Base-by-base conservation (phyloP, 306 rosid genomes). In the Corylus americana region DNA sequence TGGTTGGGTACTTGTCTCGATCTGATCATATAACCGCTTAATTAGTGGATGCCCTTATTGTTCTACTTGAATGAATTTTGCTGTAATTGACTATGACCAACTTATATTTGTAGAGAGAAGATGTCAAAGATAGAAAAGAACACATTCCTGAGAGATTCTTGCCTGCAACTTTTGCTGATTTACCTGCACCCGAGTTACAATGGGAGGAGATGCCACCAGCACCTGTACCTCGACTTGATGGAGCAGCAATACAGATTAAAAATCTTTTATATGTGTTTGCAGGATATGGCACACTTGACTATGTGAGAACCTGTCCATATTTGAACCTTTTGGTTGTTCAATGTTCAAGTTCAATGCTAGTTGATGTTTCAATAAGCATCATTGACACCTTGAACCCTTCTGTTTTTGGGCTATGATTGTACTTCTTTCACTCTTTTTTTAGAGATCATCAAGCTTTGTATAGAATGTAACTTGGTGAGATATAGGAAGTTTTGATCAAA, bases 151-250 rank as follows among this genome's bases (percentile, higher is more conserved):
- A 81, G 79, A 87, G 87, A 67, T 37, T 82, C 63, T 63, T 92
- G 49, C 83, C 97, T 0, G 87, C 85, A 71, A 91, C 97, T 1
- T 91, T 76, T 83, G 96, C 96, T 5, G 98, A 92, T 86, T 82
- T 94, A 70, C 85, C 91, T 72, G 98, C 97, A 58, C 97, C 97
- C 29, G 88, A 88, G 18, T 85, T 83, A 84, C 80, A 79, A 48
- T 94, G 97, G 98, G 97, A 94, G 78, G 84, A 86, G 59, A 88
- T 94, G 93, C 86, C 91, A 1, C 70, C 94, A 3, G 97, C 98
- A 31, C 97, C 98, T 0, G 97, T 94, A 17, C 97, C 97, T 62
- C 93, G 94, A 71, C 87, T 94, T 2, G 97, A 94, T 74, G 98
- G 97, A n/a, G 87, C 82, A 20, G 78, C 98, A 20, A 70, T 92